A percentile compares a stretch with the other conserved stretches of the same genome.
These are phyloP conservation scores for Ganoderma meredithae DNA, from an alignment of 1,284 basidiomycete species.

Conservation along the genomic window DNA sequence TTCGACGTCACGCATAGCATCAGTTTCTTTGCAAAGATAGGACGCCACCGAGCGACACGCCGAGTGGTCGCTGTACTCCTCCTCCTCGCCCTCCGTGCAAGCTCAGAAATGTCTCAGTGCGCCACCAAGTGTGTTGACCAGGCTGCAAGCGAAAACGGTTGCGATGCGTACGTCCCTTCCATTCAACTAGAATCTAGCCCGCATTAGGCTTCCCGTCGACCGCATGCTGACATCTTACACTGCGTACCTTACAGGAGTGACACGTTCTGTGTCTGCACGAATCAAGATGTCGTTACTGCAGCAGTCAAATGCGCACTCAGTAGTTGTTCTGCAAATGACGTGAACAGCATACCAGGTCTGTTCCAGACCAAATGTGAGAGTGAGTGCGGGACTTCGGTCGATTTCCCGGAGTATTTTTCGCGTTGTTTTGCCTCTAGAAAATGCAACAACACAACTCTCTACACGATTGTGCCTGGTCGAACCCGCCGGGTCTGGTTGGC, in stretches of 20 bases:
- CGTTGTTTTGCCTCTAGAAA: neutral
- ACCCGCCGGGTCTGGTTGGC: too few species aligned
- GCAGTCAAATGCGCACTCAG: neutral
- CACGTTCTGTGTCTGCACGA: neutral
- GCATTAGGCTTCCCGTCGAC: too few species aligned
- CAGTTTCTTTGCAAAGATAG: too few species aligned
- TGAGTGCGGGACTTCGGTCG: neutral
- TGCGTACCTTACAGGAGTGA: neutral
- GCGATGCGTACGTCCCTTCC: neutral
- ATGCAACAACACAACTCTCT: neutral
- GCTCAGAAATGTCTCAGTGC: slow-evolving; percentile 2
- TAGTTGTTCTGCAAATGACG: neutral
- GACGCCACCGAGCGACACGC: too few species aligned
- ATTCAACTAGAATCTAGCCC: neutral
- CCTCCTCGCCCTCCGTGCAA: neutral
- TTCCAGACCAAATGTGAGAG: neutral
- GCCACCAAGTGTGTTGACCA: neutral
- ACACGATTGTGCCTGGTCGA: too few species aligned
- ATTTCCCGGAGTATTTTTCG: neutral
- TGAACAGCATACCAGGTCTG: neutral
- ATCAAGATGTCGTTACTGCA: neutral
- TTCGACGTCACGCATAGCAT: too few species aligned
- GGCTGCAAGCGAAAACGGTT: neutral
- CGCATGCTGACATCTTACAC: neutral
- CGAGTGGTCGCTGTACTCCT: neutral